phyloP scores from a whole-genome alignment of 768 basidiomycete species.

The Antrodiella citrinella region DNA sequence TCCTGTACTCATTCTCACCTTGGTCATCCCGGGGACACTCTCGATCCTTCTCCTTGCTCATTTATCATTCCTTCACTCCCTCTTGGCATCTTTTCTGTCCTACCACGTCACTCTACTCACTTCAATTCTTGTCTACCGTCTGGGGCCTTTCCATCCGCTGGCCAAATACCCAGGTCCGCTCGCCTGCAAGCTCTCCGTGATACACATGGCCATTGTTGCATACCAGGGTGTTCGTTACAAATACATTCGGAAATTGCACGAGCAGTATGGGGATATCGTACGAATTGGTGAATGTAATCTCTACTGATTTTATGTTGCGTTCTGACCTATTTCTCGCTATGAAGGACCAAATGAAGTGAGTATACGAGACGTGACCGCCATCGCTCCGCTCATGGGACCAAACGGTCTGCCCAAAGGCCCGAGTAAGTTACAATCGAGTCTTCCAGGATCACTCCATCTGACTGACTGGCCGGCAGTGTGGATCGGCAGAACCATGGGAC shows the following conservation, averaged over 20 bases:
- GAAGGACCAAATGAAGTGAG: slow-evolving; percentile 17
- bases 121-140: slow-evolving; percentile 28
- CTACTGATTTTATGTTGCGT: neutral
- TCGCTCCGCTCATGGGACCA: slow-evolving; percentile 7
- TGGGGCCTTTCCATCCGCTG: slow-evolving; percentile 48
- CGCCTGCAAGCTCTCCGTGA: slow-evolving; percentile 32
- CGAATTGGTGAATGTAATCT: slow-evolving; percentile 26
- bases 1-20: neutral
- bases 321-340: neutral
- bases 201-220: slow-evolving; percentile 29
- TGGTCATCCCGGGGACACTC: neutral
- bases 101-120: neutral
- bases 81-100: neutral
- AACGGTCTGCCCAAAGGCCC: slow-evolving; percentile 15
- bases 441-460: neutral
- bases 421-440: slow-evolving; percentile 10
- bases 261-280: slow-evolving; percentile 28
- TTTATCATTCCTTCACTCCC: neutral
- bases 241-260: slow-evolving; percentile 22
- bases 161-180: slow-evolving; percentile 43
- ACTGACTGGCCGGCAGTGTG: neutral
- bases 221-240: slow-evolving; percentile 28
- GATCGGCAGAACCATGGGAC: slow-evolving; percentile 7
- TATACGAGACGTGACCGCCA: slow-evolving; percentile 5
- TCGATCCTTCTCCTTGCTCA: neutral